Percentiles rank a stretch among this genome's conserved stretches.
These are phyloP conservation scores for Blastobotrys ciferrii DNA, from an alignment of 1,139 yeast species.

Conservation along the genomic window DNA sequence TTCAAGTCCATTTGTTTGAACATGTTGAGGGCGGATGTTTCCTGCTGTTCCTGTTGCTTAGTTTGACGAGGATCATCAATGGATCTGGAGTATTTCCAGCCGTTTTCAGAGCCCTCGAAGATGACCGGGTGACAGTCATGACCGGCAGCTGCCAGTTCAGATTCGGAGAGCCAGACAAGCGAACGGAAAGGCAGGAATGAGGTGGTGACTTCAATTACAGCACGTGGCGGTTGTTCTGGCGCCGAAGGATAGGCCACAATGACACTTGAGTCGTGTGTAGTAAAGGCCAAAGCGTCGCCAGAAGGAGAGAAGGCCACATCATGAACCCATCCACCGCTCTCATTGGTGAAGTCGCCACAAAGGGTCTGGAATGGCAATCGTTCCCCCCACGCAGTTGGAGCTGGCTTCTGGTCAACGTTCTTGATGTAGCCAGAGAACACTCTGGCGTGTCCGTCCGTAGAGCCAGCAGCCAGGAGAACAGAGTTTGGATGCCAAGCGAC, in stretches of 20 bases:
- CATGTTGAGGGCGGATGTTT: slow-evolving; percentile 88
- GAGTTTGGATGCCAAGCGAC: slow-evolving; percentile 95
- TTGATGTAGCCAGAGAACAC: slow-evolving; percentile 93
- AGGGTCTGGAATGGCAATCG: slow-evolving; percentile 93
- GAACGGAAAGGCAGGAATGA: slow-evolving; percentile 80
- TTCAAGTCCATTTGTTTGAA: slow-evolving; percentile 93
- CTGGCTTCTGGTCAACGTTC: slow-evolving; percentile 83
- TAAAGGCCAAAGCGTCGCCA: slow-evolving; percentile 77
- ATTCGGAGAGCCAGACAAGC: slow-evolving; percentile 63
- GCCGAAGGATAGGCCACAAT: slow-evolving; percentile 76
- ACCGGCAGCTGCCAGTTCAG: slow-evolving; percentile 81
- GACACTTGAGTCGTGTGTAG: slow-evolving; percentile 73
- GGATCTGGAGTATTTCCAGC: slow-evolving; percentile 65
- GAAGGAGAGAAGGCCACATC: slow-evolving; percentile 83
- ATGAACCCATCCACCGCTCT: slow-evolving; percentile 89
- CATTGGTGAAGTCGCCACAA: slow-evolving; percentile 77
- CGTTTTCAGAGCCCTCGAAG: slow-evolving; percentile 64
- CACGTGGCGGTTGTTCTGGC: slow-evolving; percentile 56
- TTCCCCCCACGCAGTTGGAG: slow-evolving; percentile 86
- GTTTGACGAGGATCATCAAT: slow-evolving; percentile 59
- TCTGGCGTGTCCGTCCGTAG: slow-evolving; percentile 92
- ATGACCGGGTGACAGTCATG: slow-evolving; percentile 89
- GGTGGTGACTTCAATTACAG: slow-evolving; percentile 53
- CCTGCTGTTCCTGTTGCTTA: slow-evolving; percentile 54
- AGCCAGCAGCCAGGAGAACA: slow-evolving; percentile 84